Evolutionary conservation across 306 rosid genomes (phyloP), one percentile per base, ranked within the genome.

Genomic region (Cajanus cajan): DNA sequence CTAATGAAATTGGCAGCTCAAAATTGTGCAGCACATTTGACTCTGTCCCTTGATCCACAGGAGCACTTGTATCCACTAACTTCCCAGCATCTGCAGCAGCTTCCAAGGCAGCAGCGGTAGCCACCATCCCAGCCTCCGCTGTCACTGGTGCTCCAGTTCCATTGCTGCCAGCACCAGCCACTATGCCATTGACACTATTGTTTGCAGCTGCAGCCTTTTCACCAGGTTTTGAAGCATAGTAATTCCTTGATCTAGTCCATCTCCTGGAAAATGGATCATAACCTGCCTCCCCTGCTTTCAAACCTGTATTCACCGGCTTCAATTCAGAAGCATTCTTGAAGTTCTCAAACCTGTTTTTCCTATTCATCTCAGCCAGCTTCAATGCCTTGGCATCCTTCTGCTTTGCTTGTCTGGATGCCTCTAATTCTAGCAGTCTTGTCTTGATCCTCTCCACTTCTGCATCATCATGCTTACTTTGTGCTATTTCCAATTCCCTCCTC

Each of bases 201-300:
- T 50, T 87, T 78, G 63, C 91, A 65, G 76, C 91, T 0, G 48
- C 77, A 41, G 76, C 89, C 70, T 45, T 78, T 73, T 71, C 94
- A 24, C 92, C 96, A 6, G 94, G 93, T 37, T 85, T 89, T 43
- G 88, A 66, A 74, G 88, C 88, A 78, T 89, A 93, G 82, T 93
- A 93, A 77, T 93, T 93, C 83, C 90, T 93, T 33, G 98, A 93
- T 82, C 98, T 82, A 41, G 98, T 93, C 98, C 98, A 93, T 84
- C 98, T 84, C 86, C 96, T 89, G 33, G 98, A 93, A 82, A 93
- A 93, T 45, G 98, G 98, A 85, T 93, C 98, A 78, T 93, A 93
- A 58, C 98, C 98, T 15, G 91, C 96, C 84, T 93, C 96, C 57
- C 98, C 98, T 1, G 94, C 94, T 87, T 84, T 93, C 84, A 93